Evolutionary conservation across 106 monocot species (phyloP), one percentile per base, ranked within the genome.

Genomic region (Acanthochlamys bracteata): DNA sequence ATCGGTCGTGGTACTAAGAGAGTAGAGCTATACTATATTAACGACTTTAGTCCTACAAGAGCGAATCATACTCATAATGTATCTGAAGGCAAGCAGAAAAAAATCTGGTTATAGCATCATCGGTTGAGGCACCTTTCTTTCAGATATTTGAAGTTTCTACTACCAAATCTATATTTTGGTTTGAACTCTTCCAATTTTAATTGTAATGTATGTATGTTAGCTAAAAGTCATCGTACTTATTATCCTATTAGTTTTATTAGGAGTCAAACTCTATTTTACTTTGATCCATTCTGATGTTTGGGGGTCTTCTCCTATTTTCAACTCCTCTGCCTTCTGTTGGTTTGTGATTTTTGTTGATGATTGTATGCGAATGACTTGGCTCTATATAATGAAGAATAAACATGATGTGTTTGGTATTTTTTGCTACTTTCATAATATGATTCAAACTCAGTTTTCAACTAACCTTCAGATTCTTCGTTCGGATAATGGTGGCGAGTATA

Each of bases 241-340:
- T 55, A 20, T 21, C 22, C 20, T 20, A 20, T 55, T 10, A 55
- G 55, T 21, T 20, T 4, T 10, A 55, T 3, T 20, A 19, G 10
- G n/a, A 20, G 20, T 20, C 10, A 20, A 10, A 55, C 20, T 20
- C 3, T 20, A 21, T 55, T n/a, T 55, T 55, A 21, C 20, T 20
- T 22, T 55, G n/a, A 22, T 55, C 15, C 55, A 55, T 21, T 20
- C 20, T 20, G 55, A 55, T 55, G 55, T 55, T 55, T 55, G 55
- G 55, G 55, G 55, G 4, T 20, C 55, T 55, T 55, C 55, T 4
- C 20, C 55, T 10, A 10, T 55, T 55, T 10, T 20, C 10, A 20
- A 15, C 10, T 20, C 22, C 20, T 55, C 55, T 20, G n/a, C 11
- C 10, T 20, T 20, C 22, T 21, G 10, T 19, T 22, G 49, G 55